Percentiles rank a stretch among this genome's conserved stretches.
Evolutionary conservation across 1,139 yeast genomes (phyloP).

Genomic region (Taphrina communis): DNA sequence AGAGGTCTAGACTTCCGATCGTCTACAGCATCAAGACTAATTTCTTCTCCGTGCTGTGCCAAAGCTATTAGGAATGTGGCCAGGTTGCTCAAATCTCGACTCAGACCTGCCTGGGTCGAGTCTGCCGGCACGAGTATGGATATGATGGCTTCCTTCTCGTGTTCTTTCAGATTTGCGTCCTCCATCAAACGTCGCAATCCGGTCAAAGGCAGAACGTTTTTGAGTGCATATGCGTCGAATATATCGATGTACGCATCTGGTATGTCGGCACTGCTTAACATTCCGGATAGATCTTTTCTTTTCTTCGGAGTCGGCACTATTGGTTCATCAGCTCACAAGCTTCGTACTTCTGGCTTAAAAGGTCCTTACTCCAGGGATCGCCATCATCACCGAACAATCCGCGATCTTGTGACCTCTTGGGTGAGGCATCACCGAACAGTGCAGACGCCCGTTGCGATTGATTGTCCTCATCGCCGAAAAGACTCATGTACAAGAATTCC

Average conservation of each 20-base stretch:
- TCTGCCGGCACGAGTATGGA: conserved; percentile 40
- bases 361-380: conserved; percentile 34
- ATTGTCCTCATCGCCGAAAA: conserved; percentile 38
- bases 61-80: conserved; percentile 52
- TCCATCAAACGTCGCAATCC: conserved; percentile 10
- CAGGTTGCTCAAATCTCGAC: conserved; percentile 50
- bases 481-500: conserved; percentile 4
- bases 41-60: conserved; percentile 51
- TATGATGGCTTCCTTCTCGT: conserved; percentile 18
- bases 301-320: conserved; percentile 31
- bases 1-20: conserved; percentile 42
- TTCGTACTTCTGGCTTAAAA: neutral
- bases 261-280: conserved; percentile 1
- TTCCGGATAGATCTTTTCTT: neutral
- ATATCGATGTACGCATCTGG: conserved; percentile 23
- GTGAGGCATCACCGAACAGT: conserved; percentile 8
- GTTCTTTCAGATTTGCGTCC: conserved; percentile 18
- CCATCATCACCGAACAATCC: conserved; percentile 37
- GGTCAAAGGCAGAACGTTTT: conserved; percentile 19
- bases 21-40: conserved; percentile 50
- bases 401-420: neutral
- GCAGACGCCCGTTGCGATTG: conserved; percentile 3
- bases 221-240: conserved; percentile 20
- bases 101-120: conserved; percentile 43
- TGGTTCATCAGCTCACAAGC: neutral